phyloP scores from a whole-genome alignment of 495 filamentous ascomycete genomes.

The Aspergillus nanangensis region DNA sequence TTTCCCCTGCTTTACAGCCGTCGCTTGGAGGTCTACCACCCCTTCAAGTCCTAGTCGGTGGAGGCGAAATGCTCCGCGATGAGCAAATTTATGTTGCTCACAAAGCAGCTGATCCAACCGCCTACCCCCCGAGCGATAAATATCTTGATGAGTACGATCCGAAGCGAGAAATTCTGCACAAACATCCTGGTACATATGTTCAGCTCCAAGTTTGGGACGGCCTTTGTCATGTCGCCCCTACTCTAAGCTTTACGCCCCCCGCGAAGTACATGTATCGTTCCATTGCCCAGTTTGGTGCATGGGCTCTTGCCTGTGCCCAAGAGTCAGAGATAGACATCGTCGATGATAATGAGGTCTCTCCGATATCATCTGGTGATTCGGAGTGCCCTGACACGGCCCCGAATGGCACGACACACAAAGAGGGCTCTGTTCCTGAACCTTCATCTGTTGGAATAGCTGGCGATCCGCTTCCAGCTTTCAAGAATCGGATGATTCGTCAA shows the following conservation, averaged over 20 bases:
- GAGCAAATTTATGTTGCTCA: slow-evolving; percentile 95
- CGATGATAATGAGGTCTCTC: slow-evolving; percentile 70
- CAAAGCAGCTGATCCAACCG: slow-evolving; percentile 77
- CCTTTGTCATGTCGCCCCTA: slow-evolving; percentile 86
- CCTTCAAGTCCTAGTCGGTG: slow-evolving; percentile 77
- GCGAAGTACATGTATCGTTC: slow-evolving; percentile 92
- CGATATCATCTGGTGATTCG: slow-evolving; percentile 60
- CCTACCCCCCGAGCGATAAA: slow-evolving; percentile 64
- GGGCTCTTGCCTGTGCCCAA: slow-evolving; percentile 82
- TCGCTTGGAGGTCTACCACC: slow-evolving; percentile 86
- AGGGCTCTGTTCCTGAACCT: slow-evolving; percentile 9
- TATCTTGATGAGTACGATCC: slow-evolving; percentile 63
- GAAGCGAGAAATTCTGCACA: slow-evolving; percentile 45
- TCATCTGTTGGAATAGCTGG: slow-evolving; percentile 69
- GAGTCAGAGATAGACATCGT: slow-evolving; percentile 71
- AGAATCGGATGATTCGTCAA: slow-evolving; percentile 86
- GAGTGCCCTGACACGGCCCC: slow-evolving; percentile 27
- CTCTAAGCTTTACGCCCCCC: slow-evolving; percentile 85
- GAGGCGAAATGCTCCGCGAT: slow-evolving; percentile 83
- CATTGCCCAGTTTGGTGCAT: slow-evolving; percentile 87
- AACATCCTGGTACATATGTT: slow-evolving; percentile 79
- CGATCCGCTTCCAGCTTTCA: slow-evolving; percentile 74
- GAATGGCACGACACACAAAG: slow-evolving; percentile 18
- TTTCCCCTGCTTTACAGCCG: slow-evolving; percentile 81
- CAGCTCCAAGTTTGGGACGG: slow-evolving; percentile 97